Base-by-base conservation (phyloP, 306 rosid genomes). In the Benincasa hispida region DNA sequence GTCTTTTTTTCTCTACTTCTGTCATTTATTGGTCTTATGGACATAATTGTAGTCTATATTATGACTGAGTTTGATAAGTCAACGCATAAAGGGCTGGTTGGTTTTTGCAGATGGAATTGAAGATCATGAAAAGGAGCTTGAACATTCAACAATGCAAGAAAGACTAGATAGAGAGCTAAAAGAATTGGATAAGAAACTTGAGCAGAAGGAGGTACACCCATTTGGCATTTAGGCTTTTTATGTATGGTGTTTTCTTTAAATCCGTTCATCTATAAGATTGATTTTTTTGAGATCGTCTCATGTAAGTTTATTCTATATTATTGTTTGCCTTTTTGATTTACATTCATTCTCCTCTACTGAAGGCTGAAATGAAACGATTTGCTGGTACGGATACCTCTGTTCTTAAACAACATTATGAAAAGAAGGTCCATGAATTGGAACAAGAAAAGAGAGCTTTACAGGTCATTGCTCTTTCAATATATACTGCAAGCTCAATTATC, bases 321-420 rank as follows among this genome's bases (percentile, higher is more conserved):
- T 37, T 53, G 18, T 60, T 21, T 39, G 21, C 47, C 47, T 45
- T 51, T 45, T 22, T 74, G 11, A 30, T 51, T 42, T 37, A 24
- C 25, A 6, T 62, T 48, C 22, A n/a, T 9, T 65, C 27, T 45
- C 78, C 57, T 53, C 77, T 78, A 78, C 45, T 81, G 79, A 73
- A 91, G 99, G 93, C 96, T 74, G 99, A 94, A 89, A 94, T 94
- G 97, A 94, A 91, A 86, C 88, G 70, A 84, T 80, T 90, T 83
- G 79, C 65, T 75, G 81, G 82, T 74, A 35, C 78, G 13, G 90
- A 92, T 76, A 72, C 96, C 57, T 83, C 96, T 14, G 93, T 94
- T 82, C 91, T 94, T 73, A 89, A 80, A 77, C 91, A 87, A 45
- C 97, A 89, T 86, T 94, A 87, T 78, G 98, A 94, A 83, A 94